These are phyloP conservation scores for Ensete ventricosum DNA, from an alignment of 176 grass and related monocot genomes.

Conservation along the genomic window DNA sequence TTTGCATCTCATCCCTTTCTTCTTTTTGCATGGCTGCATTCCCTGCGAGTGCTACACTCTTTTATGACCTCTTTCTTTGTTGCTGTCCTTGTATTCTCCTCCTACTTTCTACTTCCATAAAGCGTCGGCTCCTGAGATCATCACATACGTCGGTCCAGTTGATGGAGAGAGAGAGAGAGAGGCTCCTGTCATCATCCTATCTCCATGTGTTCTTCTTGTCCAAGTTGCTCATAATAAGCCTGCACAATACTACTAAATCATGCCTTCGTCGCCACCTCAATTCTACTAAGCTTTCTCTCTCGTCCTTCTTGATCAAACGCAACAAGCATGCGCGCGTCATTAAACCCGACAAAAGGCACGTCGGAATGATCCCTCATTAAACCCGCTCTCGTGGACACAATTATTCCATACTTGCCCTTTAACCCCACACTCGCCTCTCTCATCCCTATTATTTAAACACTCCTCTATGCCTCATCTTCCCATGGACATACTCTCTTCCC, in stretches of 20 bases:
- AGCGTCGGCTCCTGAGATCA: no score
- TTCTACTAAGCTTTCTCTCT: no score
- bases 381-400: not conserved
- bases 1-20: not conserved
- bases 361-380: no score
- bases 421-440: not conserved
- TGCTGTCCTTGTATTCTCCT: no score
- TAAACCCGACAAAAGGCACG: no score
- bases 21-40: not conserved
- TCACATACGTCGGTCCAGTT: no score
- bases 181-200: not conserved
- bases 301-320: no score
- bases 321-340: no score
- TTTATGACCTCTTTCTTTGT: no score
- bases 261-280: not conserved
- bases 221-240: not conserved
- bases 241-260: not conserved
- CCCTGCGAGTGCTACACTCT: no score
- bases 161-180: no score
- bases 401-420: not conserved
- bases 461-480: not conserved
- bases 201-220: not conserved
- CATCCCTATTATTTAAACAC: slow-evolving; percentile 4
- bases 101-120: no score
- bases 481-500: not conserved